Evolutionary conservation across 1,139 yeast species (phyloP).

Genomic region (Yamadazyma conglobata): DNA sequence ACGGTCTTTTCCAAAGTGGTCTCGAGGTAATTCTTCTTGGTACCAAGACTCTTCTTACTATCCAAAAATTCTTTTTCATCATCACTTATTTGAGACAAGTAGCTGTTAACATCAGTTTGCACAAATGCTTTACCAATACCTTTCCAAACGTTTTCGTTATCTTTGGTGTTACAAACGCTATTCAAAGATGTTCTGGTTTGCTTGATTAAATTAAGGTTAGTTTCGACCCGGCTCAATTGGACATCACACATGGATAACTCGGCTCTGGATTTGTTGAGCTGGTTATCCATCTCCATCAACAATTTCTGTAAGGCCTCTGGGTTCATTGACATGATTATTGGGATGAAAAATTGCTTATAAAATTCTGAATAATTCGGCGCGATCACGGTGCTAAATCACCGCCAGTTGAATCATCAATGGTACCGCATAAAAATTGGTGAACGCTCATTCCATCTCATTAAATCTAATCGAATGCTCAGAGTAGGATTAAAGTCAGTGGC

Average conservation of each 20-base stretch:
- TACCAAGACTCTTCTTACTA: constrained; percentile 55
- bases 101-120: constrained; percentile 38
- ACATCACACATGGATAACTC: constrained; percentile 62
- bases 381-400: no score
- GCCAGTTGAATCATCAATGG: not conserved
- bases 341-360: constrained; percentile 4
- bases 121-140: constrained; percentile 80
- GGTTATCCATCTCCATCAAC: constrained; percentile 61
- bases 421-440: no score
- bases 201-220: constrained; percentile 56
- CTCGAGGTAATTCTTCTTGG: constrained; percentile 69
- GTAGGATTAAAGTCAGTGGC: constrained; percentile 7
- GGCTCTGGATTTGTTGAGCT: constrained; percentile 55
- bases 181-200: constrained; percentile 55
- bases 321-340: constrained; percentile 28
- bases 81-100: constrained; percentile 43
- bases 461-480: constrained; percentile 10
- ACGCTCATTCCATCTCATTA: constrained; percentile 2
- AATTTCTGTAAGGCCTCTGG: constrained; percentile 52
- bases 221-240: constrained; percentile 54
- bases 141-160: constrained; percentile 65
- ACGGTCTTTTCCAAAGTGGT: constrained; percentile 76
- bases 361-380: no score
- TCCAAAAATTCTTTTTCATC: constrained; percentile 59
- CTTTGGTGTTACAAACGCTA: constrained; percentile 28